Evolutionary conservation across 2,329 filamentous ascomycete genomes (phyloP), one percentile per base, ranked within the genome.

Genomic region (Phyllachora maydis): DNA sequence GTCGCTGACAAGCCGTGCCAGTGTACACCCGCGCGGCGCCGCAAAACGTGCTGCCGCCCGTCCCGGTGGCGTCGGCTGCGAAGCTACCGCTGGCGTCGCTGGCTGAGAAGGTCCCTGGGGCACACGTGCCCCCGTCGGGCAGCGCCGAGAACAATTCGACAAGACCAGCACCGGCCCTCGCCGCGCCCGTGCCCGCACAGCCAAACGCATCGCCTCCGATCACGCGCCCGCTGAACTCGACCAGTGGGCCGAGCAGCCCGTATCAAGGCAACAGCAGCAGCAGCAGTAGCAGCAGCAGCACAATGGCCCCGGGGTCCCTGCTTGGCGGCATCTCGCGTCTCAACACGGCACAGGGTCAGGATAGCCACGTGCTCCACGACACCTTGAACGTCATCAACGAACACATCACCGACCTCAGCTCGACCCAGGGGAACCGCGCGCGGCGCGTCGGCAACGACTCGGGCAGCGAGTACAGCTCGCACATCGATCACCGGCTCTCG

Each of bases 381-480:
- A 40, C 37, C 2, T 20, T 40, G 19, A 38, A 38, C 23, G 37
- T 35, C 17, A 35, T 35, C 28, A 22, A 37, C 23, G 30, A 40
- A 21, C 34, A 41, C 26, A 34, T 34, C 16, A 34, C 36, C 14
- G 36, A 36, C 8, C 23, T 48, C 20, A 38, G 29, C 37, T 51
- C 34, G 42, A 29, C 54, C 11, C 54, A 68, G 34, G 65, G 70
- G 25, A 60, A 53, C 30, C 61, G 65, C 14, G 46, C 71, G 32
- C n/a, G n/a, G n/a, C 52, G 64, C 33, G 47, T 50, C 24, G 49
- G 58, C 20, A 79, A 69, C 31, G 79, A 90, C 44, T 90, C 82
- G 2, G 76, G 73, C 23, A 92, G 81, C 49, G 79, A 91, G 43
- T 92, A 92, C 46, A 91, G 82, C 47, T 77, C 67, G 29, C 69